Percentiles rank a stretch among this genome's conserved stretches.
phyloP scores from a whole-genome alignment of 768 basidiomycete species.

The Panaeolus cyanescens region DNA sequence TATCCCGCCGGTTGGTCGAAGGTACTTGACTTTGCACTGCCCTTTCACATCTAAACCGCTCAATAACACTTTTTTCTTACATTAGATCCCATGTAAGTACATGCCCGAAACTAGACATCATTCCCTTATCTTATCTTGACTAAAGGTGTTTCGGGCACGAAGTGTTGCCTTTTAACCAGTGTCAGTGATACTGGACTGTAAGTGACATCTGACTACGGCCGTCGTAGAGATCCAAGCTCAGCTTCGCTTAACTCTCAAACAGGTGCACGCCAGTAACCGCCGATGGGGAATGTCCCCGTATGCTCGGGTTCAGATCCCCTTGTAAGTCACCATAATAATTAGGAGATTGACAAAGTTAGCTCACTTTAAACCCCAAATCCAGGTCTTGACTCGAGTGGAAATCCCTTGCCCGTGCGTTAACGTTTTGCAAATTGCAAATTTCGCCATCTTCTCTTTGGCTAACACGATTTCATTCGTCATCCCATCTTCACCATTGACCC shows the following conservation, averaged over 20 bases:
- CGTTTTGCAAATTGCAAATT: too few relatives aligned
- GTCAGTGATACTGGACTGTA: background rate
- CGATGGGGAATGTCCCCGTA: background rate
- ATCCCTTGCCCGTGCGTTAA: too few relatives aligned
- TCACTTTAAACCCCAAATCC: too few relatives aligned
- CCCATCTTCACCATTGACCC: too few relatives aligned
- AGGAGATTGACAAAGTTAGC: too few relatives aligned
- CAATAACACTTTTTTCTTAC: background rate
- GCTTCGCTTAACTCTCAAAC: too few relatives aligned
- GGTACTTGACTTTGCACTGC: background rate
- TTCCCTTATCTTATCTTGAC: background rate
- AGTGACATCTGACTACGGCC: too few relatives aligned
- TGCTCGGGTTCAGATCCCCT: background rate
- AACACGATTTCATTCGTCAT: too few relatives aligned
- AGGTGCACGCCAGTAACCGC: background rate
- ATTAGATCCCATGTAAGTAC: background rate
- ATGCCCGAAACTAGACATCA: background rate
- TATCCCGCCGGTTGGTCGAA: background rate
- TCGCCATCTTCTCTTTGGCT: too few relatives aligned
- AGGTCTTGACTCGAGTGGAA: too few relatives aligned
- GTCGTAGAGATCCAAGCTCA: too few relatives aligned
- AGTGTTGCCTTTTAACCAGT: background rate
- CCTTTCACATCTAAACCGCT: background rate
- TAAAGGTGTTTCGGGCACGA: background rate
- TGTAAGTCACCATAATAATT: too few relatives aligned